Percentiles rank a stretch among this genome's conserved stretches.
Conservation (phyloP, 805 yeast genomes). For the Candida saitoana region DNA sequence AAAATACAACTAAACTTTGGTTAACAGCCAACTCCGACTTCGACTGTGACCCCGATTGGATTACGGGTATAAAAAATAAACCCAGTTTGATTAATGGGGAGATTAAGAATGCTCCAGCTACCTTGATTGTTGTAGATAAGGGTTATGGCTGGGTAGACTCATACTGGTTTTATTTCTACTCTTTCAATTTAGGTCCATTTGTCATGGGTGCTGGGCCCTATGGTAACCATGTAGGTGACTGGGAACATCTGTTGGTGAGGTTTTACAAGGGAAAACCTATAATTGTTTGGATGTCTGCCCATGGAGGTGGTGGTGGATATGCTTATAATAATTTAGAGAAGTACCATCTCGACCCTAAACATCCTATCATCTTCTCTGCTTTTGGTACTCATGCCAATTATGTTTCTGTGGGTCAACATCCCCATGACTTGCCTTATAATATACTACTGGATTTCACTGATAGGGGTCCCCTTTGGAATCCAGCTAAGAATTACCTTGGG, state of each 20-base stretch:
- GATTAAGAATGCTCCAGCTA: conserved; percentile 73
- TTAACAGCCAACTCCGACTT: conserved; percentile 71
- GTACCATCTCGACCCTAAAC: conserved; percentile 37
- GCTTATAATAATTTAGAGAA: conserved; percentile 72
- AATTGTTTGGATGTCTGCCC: conserved; percentile 95
- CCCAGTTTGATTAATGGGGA: conserved; percentile 73
- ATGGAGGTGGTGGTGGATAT: conserved; percentile 95
- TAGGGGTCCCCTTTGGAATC: conserved; percentile 95
- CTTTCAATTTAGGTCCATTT: conserved; percentile 91
- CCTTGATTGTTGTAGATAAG: conserved; percentile 79
- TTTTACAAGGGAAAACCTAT: conserved; percentile 78
- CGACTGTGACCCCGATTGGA: conserved; percentile 71
- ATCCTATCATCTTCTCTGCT: conserved; percentile 82
- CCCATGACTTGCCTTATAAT: conserved; percentile 91
- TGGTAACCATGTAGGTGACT: conserved; percentile 96
- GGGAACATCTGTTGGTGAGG: conserved; percentile 93
- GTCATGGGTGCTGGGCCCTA: conserved; percentile 98
- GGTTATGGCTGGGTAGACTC: conserved; percentile 95
- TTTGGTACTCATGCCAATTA: conserved; percentile 97
- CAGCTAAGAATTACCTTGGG: conserved; percentile 73
- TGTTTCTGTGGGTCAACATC: conserved; percentile 92
- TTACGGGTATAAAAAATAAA: conserved; percentile 64
- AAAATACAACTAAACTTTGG: conserved; percentile 37
- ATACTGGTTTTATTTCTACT: conserved; percentile 92
- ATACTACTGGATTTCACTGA: conserved; percentile 92